A percentile compares a stretch with the other conserved stretches of the same genome.
Evolutionary conservation across 1,284 basidiomycete species (phyloP).

Genomic region (Ceratobasidium sp.): DNA sequence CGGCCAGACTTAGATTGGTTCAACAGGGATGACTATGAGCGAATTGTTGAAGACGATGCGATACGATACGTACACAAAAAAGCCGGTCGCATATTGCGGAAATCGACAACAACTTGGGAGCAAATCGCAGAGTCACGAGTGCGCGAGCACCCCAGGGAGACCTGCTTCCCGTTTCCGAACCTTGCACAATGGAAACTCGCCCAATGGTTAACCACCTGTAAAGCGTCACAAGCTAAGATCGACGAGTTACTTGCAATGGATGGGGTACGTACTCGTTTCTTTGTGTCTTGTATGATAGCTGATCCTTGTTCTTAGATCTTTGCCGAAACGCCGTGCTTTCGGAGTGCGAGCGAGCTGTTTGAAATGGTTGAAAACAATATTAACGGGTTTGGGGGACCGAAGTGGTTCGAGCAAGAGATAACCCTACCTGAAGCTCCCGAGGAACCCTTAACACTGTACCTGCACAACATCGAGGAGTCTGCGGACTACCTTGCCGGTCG

Average conservation of each 20-base stretch:
- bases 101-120: neutral
- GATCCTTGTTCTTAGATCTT: neutral
- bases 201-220: constrained; percentile 6
- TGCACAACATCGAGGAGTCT: neutral
- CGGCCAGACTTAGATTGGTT: neutral
- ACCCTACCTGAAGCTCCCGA: neutral
- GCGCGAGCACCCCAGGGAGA: neutral
- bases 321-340: neutral
- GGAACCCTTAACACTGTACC: neutral
- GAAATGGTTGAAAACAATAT: neutral
- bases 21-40: neutral
- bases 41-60: neutral
- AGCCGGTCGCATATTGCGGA: neutral
- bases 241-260: constrained; percentile 15
- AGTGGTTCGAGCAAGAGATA: constrained; percentile 3
- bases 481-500: neutral
- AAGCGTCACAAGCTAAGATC: constrained; percentile 18
- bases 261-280: neutral
- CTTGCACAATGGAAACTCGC: neutral
- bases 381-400: neutral
- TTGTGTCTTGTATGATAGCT: neutral
- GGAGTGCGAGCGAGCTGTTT: neutral
- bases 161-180: neutral
- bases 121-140: neutral
- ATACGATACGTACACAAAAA: neutral